Evolutionary conservation across 2,329 filamentous ascomycete genomes (phyloP), one percentile per base, ranked within the genome.

Genomic region (Leptodontidium sp.): DNA sequence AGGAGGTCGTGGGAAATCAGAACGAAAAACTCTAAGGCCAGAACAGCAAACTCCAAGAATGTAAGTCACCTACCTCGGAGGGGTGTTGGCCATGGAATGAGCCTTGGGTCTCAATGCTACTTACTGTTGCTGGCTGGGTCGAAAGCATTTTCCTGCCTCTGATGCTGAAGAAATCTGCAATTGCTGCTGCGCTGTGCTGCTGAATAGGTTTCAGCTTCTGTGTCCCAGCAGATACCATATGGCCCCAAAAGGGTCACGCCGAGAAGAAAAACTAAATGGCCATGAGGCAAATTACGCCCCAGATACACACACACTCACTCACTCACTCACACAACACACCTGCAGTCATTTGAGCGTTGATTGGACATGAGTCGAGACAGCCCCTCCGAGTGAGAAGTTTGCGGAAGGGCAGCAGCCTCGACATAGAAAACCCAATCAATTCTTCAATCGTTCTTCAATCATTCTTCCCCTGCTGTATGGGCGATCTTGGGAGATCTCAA

Each of bases 271-370:
- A 29, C 21, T 24, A 50, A 50, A 50, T 40, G 11, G 38, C 11
- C 7, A 59, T 9, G 35, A 45, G 57, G 57, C 57, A 59, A 59
- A 59, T 59, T 45, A 24, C 57, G 57, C 57, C 57, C 57, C 57
- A 49, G 47, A 50, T 50, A 50, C 47, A 50, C 47, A 50, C 9
- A 4, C 29, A 32, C 29, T 32, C 29, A 32, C 29, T 32, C 47
- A 50, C 47, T 26, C 9, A 12, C 47, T 26, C n/a, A 12, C 47
- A 40, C 11, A 40, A 4, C 3, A 4, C 38, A 40, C 52, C 29
- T 29, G 52, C 17, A 26, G 12, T 43, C 38, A 45, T 45, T 59
- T 45, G 12, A 9, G 17, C 6, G 38, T 26, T 59, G 35, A 59
- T 59, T 43, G 35, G 57, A 45, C n/a, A 40, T 59, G n/a, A 7